Evolutionary conservation across 306 rosid species (phyloP).

Genomic region (Acacia confusa): DNA sequence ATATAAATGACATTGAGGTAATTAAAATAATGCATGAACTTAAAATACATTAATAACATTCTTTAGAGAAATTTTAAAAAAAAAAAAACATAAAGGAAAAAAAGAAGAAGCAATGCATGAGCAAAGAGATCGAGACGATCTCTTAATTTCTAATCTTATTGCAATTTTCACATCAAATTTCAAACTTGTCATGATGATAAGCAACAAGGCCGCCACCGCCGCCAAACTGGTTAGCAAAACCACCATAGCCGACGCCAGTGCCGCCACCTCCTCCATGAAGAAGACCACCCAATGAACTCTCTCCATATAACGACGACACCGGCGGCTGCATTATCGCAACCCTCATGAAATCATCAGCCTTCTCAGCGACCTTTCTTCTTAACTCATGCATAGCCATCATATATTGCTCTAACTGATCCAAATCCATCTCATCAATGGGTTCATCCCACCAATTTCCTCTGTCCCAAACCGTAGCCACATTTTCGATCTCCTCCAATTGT

Average conservation of each 20-base stretch:
- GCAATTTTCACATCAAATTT: background rate
- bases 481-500: constrained; percentile 9
- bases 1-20: background rate
- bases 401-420: constrained; percentile 36
- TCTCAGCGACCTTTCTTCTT: constrained; percentile 31
- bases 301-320: background rate
- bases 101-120: background rate
- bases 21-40: background rate
- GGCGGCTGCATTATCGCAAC: background rate
- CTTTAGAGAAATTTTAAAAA: background rate
- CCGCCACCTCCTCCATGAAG: background rate
- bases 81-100: background rate
- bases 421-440: constrained; percentile 34
- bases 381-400: constrained; percentile 37
- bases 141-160: background rate
- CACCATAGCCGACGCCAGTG: background rate
- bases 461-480: background rate
- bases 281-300: background rate
- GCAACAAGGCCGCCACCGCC: background rate
- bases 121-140: background rate
- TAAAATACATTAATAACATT: background rate
- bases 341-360: constrained; percentile 14
- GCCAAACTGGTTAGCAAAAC: background rate
- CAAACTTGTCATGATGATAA: background rate
- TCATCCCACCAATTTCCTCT: constrained; percentile 46